Conservation (phyloP, 495 filamentous ascomycete species). For the Aspergillus nanangensis region DNA sequence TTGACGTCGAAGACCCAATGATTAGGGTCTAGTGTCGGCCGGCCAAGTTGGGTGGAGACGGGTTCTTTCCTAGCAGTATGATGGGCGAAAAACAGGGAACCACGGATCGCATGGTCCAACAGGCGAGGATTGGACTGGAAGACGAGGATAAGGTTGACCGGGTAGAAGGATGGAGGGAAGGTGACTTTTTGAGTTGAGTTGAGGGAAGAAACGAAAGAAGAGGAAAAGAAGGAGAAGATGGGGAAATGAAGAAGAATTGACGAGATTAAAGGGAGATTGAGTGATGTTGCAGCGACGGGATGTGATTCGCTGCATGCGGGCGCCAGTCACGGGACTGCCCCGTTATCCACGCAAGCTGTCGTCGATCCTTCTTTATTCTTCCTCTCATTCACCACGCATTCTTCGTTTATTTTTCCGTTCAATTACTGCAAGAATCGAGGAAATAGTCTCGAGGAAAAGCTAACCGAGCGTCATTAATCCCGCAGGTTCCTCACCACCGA, state of each 20-base stretch:
- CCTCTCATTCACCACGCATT: not conserved
- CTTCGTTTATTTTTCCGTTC: not conserved
- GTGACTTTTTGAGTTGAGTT: not conserved
- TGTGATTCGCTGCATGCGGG: slow-evolving; percentile 13
- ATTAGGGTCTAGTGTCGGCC: not conserved
- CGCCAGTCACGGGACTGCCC: slow-evolving; percentile 14
- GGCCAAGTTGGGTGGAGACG: slow-evolving; percentile 8
- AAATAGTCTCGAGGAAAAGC: not conserved
- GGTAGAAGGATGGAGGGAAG: not conserved
- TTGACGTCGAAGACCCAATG: not conserved
- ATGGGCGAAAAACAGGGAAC: slow-evolving; percentile 4
- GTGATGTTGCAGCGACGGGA: not conserved
- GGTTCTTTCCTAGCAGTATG: not conserved
- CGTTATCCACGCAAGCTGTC: slow-evolving; percentile 26
- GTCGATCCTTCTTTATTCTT: slow-evolving; percentile 14
- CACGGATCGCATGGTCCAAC: slow-evolving; percentile 23
- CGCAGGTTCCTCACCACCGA: not conserved
- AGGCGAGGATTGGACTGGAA: not conserved
- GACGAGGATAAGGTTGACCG: not conserved
- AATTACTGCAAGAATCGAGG: too few species aligned
- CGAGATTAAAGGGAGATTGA: slow-evolving; percentile 2
- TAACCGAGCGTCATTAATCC: too few species aligned
- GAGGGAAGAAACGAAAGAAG: not conserved
- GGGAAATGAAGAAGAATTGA: not conserved
- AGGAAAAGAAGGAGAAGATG: not conserved